Percentiles rank a stretch among this genome's conserved stretches.
Evolutionary conservation across 768 basidiomycete species (phyloP).

Genomic region (Myochromella boudieri): DNA sequence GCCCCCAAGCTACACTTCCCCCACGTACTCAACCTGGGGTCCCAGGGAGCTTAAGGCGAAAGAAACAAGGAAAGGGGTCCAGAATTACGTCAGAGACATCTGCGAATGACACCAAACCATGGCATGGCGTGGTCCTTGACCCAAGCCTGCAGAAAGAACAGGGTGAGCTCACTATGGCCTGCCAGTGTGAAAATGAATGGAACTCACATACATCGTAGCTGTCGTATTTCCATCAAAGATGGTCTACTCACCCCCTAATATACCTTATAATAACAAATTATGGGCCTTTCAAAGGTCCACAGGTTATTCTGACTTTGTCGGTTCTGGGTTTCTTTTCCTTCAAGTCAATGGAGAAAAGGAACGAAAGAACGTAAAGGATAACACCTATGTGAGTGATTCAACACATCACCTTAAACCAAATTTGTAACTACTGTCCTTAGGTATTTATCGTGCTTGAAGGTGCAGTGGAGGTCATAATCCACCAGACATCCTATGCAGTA

Average conservation of each 20-base stretch:
- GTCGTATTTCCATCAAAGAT: conserved; percentile 17
- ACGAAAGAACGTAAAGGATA: conserved; percentile 88
- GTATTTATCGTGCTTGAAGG: conserved; percentile 79
- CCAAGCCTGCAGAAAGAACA: conserved; percentile 13
- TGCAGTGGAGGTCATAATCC: conserved; percentile 82
- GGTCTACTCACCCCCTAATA: conserved; percentile 10
- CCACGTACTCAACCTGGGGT: conserved; percentile 12
- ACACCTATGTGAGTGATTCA: conserved; percentile 72
- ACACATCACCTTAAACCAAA: not conserved
- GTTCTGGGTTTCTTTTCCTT: conserved; percentile 84
- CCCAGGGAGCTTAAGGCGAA: conserved; percentile 4
- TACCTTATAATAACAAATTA: conserved; percentile 12
- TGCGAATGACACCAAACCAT: conserved; percentile 6
- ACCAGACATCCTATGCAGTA: conserved; percentile 76
- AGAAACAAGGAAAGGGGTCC: conserved; percentile 3
- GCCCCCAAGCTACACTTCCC: not conserved
- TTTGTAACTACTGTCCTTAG: conserved; percentile 19
- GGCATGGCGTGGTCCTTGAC: conserved; percentile 16
- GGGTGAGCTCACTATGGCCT: conserved; percentile 9
- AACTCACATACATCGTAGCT: conserved; percentile 6
- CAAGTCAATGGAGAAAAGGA: conserved; percentile 82
- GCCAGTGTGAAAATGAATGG: too few species aligned
- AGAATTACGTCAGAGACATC: not conserved
- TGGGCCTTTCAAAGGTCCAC: conserved; percentile 94
- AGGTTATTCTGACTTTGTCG: conserved; percentile 88